A percentile compares a stretch with the other conserved stretches of the same genome.
phyloP scores from a whole-genome alignment of 2,329 filamentous ascomycete genomes.

The Cadophora luteo-olivacea region DNA sequence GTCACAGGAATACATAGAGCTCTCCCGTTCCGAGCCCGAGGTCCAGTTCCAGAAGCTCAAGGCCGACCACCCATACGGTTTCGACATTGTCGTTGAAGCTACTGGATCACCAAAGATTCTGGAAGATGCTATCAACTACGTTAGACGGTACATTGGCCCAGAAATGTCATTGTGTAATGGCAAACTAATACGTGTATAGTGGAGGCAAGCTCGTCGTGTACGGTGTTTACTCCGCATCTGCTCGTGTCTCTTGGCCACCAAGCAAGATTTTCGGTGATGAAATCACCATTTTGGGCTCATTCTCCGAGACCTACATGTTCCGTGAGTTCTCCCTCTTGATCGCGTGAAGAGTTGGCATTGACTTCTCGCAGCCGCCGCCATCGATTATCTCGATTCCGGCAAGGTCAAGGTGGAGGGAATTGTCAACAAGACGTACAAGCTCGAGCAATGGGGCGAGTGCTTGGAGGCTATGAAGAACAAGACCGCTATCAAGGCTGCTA shows the following conservation, averaged over 20 bases:
- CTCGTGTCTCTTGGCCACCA: slow-evolving; percentile 71
- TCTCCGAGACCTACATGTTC: slow-evolving; percentile 78
- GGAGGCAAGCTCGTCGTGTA: slow-evolving; percentile 70
- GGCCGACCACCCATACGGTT: slow-evolving; percentile 71
- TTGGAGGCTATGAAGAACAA: slow-evolving; percentile 75
- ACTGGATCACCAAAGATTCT: slow-evolving; percentile 73
- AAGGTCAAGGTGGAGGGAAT: slow-evolving; percentile 71
- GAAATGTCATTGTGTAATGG: neutral
- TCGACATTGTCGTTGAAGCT: slow-evolving; percentile 75
- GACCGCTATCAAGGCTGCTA: slow-evolving; percentile 75
- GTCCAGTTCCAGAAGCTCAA: slow-evolving; percentile 68
- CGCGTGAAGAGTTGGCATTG: neutral
- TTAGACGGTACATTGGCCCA: slow-evolving; percentile 64
- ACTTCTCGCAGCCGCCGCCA: slow-evolving; percentile 57
- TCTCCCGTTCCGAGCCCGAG: slow-evolving; percentile 59
- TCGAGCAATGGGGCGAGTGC: slow-evolving; percentile 76
- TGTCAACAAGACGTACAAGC: slow-evolving; percentile 74
- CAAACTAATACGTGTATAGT: slow-evolving; percentile 17
- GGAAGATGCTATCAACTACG: slow-evolving; percentile 74
- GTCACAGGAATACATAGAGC: slow-evolving; percentile 53
- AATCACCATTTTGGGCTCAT: slow-evolving; percentile 76
- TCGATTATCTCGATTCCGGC: slow-evolving; percentile 62
- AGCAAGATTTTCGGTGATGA: slow-evolving; percentile 72
- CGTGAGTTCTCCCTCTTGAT: slow-evolving; percentile 47
- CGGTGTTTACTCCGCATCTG: slow-evolving; percentile 68